phyloP scores from a whole-genome alignment of 306 rosid species.

The Sophora flavescens region DNA sequence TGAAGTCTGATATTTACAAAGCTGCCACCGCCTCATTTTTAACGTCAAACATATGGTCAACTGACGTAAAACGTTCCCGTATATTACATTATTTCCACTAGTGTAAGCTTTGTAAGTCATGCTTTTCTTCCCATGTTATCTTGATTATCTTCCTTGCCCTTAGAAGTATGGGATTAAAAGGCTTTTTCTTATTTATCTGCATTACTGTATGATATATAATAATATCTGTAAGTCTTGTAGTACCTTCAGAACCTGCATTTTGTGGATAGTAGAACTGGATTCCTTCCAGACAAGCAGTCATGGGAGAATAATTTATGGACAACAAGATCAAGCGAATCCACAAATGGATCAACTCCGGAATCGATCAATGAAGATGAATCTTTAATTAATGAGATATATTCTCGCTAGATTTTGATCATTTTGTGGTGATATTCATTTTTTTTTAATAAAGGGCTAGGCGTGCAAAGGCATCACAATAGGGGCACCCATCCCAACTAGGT shows the following conservation, averaged over 20 bases:
- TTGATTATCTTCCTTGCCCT: neutral
- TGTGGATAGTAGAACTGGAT: constrained; percentile 8
- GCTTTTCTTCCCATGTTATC: neutral
- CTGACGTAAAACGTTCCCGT: too few relatives aligned
- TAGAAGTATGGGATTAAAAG: neutral
- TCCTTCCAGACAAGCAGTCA: neutral
- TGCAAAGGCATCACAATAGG: too few relatives aligned
- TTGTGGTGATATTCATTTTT: too few relatives aligned
- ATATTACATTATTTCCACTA: too few relatives aligned
- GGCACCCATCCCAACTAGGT: too few relatives aligned
- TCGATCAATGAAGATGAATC: constrained; percentile 35
- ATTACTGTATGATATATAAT: neutral
- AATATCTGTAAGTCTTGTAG: constrained; percentile 10
- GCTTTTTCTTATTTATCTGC: neutral
- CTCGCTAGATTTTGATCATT: too few relatives aligned
- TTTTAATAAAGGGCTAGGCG: too few relatives aligned
- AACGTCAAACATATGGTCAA: too few relatives aligned
- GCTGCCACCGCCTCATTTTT: too few relatives aligned
- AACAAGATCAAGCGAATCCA: constrained; percentile 12
- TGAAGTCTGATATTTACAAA: too few relatives aligned
- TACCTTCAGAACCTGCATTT: constrained; percentile 53
- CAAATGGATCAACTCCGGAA: neutral
- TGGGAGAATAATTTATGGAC: neutral
- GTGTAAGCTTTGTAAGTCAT: constrained; percentile 57
- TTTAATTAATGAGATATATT: too few relatives aligned